A percentile compares a stretch with the other conserved stretches of the same genome.
These are phyloP conservation scores for Amauroascus niger DNA, from an alignment of 2,329 filamentous ascomycete genomes.

Conservation along the genomic window DNA sequence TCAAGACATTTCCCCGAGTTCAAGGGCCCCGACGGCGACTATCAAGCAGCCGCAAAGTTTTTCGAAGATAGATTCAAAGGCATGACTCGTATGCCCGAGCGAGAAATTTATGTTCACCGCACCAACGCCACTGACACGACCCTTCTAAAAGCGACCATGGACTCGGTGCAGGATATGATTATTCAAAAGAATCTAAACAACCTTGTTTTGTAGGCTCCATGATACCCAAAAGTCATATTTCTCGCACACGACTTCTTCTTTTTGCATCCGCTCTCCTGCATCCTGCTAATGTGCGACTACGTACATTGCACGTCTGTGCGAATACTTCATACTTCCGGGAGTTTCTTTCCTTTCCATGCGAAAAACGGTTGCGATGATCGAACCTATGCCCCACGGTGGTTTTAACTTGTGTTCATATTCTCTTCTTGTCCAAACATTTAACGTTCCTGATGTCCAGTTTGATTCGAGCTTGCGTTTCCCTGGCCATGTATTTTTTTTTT, in stretches of 20 bases:
- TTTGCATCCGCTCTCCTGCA: neutral
- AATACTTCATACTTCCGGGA: neutral
- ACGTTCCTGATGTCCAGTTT: neutral
- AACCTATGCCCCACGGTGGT: neutral
- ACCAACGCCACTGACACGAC: constrained; percentile 58
- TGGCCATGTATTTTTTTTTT: neutral
- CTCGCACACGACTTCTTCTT: neutral
- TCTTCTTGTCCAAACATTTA: neutral
- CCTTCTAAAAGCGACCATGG: constrained; percentile 76
- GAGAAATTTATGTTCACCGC: constrained; percentile 51
- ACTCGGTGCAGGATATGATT: constrained; percentile 77
- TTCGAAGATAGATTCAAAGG: constrained; percentile 73
- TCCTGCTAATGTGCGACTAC: neutral
- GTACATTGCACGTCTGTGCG: neutral
- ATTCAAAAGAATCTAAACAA: constrained; percentile 75
- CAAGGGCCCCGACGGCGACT: constrained; percentile 59
- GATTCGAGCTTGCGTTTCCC: neutral
- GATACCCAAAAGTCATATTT: constrained; percentile 3
- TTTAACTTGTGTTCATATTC: constrained; percentile 2
- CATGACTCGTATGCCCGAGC: constrained; percentile 54
- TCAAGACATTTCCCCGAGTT: constrained; percentile 71
- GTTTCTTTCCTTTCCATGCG: neutral
- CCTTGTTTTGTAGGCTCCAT: constrained; percentile 51
- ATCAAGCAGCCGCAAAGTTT: constrained; percentile 66
- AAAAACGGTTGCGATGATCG: neutral